Evolutionary conservation across 176 grass and related monocot genomes (phyloP).

Genomic region (Tillandsia leiboldiana): DNA sequence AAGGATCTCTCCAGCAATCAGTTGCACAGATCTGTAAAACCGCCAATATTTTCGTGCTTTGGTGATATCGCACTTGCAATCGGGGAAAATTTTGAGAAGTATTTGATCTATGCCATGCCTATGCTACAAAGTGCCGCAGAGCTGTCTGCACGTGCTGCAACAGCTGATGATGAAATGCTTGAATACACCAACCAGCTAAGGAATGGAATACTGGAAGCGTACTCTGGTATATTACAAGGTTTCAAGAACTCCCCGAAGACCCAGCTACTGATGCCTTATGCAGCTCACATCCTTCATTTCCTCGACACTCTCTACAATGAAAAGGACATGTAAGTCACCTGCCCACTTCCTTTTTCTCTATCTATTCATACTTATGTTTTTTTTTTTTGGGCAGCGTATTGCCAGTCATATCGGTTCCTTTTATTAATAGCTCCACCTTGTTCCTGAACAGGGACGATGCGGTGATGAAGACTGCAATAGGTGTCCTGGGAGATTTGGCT

Average conservation of each 20-base stretch:
- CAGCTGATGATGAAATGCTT: conserved; percentile 73
- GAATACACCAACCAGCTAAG: conserved; percentile 86
- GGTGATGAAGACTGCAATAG: conserved; percentile 90
- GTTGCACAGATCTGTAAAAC: conserved; percentile 74
- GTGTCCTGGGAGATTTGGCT: conserved; percentile 72
- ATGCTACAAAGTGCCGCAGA: conserved; percentile 90
- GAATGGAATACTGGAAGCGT: conserved; percentile 86
- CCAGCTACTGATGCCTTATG: conserved; percentile 66
- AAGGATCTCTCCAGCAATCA: conserved; percentile 78
- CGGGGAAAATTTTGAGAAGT: conserved; percentile 87
- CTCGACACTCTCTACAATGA: conserved; percentile 67
- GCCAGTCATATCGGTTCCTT: background rate
- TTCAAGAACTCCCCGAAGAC: conserved; percentile 85
- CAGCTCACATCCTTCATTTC: conserved; percentile 59
- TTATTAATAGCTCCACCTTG: background rate
- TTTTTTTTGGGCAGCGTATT: background rate
- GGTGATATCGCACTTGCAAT: conserved; percentile 82
- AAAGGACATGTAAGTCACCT: conserved; percentile 67
- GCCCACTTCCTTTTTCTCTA: conserved; percentile 3
- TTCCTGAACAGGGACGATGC: conserved; percentile 51
- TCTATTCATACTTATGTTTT: background rate
- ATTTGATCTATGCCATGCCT: conserved; percentile 89
- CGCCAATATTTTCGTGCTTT: conserved; percentile 78
- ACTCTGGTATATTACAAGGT: conserved; percentile 92
- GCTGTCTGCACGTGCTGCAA: conserved; percentile 45